Evolutionary conservation across 768 basidiomycete species (phyloP).

Genomic region (Macrolepiota dolichaula): DNA sequence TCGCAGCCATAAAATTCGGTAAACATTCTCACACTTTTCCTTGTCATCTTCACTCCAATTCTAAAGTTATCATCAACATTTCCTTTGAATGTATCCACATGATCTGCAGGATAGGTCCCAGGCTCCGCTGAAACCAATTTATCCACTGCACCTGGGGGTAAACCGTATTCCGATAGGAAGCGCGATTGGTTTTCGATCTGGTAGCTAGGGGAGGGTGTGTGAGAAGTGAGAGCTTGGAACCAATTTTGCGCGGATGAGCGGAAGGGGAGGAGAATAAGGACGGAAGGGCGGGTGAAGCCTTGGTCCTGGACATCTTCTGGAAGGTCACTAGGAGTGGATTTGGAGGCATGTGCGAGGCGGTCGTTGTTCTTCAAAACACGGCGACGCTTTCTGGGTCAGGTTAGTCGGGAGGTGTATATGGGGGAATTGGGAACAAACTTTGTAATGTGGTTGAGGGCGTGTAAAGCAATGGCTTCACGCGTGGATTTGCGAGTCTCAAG

Average conservation of each 20-base stretch:
- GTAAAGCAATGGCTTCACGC: conserved; percentile 71
- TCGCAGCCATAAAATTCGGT: conserved; percentile 89
- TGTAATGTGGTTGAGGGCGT: conserved; percentile 84
- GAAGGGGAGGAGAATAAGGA: conserved; percentile 90
- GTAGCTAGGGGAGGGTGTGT: conserved; percentile 65
- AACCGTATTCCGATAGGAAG: conserved; percentile 77
- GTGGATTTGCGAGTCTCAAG: conserved; percentile 59
- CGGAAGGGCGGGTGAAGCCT: conserved; percentile 94
- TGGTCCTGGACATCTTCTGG: conserved; percentile 89
- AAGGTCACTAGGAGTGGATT: conserved; percentile 49
- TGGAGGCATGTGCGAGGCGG: conserved; percentile 70
- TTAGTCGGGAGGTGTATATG: background rate
- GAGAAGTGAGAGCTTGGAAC: conserved; percentile 74
- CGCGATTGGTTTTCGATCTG: conserved; percentile 89
- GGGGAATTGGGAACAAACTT: conserved; percentile 55
- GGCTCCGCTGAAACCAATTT: conserved; percentile 72
- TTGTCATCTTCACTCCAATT: conserved; percentile 88
- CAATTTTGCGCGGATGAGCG: conserved; percentile 84
- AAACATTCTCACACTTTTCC: conserved; percentile 90
- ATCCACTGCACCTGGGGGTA: conserved; percentile 78
- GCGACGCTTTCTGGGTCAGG: conserved; percentile 73
- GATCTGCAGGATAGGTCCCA: conserved; percentile 81
- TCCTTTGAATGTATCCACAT: conserved; percentile 92
- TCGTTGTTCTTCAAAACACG: conserved; percentile 93
- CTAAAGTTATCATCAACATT: conserved; percentile 96